Percentiles rank a stretch among this genome's conserved stretches.
phyloP scores from a whole-genome alignment of 2,329 filamentous ascomycete species.

The Aspergillus sp. region DNA sequence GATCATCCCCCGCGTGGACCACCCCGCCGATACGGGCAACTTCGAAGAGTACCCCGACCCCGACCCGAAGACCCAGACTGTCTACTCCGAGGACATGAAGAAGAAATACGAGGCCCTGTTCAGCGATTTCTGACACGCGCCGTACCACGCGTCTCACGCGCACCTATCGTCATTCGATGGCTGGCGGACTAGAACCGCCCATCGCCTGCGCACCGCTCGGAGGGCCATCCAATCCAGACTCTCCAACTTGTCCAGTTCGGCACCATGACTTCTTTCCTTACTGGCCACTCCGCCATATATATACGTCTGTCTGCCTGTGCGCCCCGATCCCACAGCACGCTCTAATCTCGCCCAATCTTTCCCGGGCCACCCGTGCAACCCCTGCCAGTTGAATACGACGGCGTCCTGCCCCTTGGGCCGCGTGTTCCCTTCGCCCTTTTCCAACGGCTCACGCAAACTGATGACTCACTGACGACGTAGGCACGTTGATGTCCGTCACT shows the following conservation, averaged over 20 bases:
- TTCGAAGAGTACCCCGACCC: constrained; percentile 64
- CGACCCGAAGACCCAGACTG: constrained; percentile 50
- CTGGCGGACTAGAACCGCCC: background rate
- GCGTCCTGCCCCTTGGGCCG: no score
- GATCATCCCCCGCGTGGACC: constrained; percentile 60
- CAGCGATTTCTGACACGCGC: constrained; percentile 56
- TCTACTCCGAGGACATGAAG: constrained; percentile 60
- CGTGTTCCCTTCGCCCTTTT: no score
- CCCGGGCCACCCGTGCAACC: no score
- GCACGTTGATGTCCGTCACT: background rate
- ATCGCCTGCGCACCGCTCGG: background rate
- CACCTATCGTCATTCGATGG: background rate
- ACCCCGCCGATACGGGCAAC: constrained; percentile 61
- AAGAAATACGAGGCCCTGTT: constrained; percentile 61
- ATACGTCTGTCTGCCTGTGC: no score
- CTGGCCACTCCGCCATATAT: no score
- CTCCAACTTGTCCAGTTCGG: background rate
- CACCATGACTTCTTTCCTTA: no score
- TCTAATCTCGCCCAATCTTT: no score
- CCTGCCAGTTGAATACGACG: no score
- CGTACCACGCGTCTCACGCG: background rate
- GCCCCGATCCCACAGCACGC: no score
- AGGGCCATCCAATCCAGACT: background rate
- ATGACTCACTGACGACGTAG: no score
- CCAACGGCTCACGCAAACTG: no score